Percentiles rank a stretch among this genome's conserved stretches.
phyloP scores from a whole-genome alignment of 2,329 filamentous ascomycete species.

The Aspergillus sclerotialis region DNA sequence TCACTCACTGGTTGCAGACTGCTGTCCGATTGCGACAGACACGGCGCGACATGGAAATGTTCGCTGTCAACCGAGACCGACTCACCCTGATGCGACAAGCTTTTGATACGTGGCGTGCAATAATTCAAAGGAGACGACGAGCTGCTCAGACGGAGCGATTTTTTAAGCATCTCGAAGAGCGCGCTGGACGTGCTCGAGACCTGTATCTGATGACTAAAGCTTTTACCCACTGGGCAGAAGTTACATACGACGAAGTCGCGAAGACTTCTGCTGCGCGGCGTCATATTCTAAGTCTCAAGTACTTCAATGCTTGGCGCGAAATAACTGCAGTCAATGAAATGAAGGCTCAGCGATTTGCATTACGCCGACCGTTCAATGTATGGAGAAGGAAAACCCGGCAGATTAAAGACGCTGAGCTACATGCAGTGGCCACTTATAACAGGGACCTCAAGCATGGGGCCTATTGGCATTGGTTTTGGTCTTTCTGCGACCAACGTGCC shows the following conservation, averaged over 20 bases:
- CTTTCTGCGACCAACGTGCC: slow-evolving; percentile 36
- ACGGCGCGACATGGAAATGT: slow-evolving; percentile 32
- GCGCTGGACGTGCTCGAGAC: slow-evolving; percentile 58
- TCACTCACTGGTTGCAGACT: slow-evolving; percentile 43
- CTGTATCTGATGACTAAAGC: slow-evolving; percentile 58
- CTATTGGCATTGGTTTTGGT: slow-evolving; percentile 41
- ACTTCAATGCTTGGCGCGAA: slow-evolving; percentile 63
- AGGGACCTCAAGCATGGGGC: slow-evolving; percentile 22
- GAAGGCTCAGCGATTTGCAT: slow-evolving; percentile 45
- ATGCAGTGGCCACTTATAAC: slow-evolving; percentile 24
- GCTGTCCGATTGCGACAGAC: slow-evolving; percentile 31
- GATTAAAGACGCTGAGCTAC: slow-evolving; percentile 27
- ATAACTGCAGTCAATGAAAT: slow-evolving; percentile 56
- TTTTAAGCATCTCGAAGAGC: slow-evolving; percentile 50
- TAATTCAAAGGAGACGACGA: slow-evolving; percentile 34
- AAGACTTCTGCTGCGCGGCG: slow-evolving; percentile 61
- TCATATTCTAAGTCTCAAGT: slow-evolving; percentile 62
- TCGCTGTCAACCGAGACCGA: slow-evolving; percentile 46
- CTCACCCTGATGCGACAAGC: slow-evolving; percentile 46
- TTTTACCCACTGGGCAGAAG: slow-evolving; percentile 63
- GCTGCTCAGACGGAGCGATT: slow-evolving; percentile 45
- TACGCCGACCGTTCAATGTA: slow-evolving; percentile 48
- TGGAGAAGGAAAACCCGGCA: slow-evolving; percentile 43
- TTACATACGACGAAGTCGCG: slow-evolving; percentile 57
- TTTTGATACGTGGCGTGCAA: slow-evolving; percentile 44